phyloP scores from a whole-genome alignment of 2,329 filamentous ascomycete genomes.

The Aspergillus quadrilineatus region DNA sequence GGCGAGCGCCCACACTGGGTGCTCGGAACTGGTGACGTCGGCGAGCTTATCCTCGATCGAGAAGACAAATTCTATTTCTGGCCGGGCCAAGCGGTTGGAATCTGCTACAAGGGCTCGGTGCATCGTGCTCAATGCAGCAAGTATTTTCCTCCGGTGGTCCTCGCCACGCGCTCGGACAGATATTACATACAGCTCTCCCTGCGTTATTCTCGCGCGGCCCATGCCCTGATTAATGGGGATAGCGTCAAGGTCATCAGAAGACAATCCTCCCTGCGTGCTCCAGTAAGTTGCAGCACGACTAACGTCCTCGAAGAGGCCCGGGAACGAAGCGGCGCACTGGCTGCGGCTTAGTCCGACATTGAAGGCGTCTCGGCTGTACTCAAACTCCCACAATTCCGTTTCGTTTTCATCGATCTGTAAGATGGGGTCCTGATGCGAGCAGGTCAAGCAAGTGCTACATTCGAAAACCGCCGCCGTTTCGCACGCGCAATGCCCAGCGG shows the following conservation, averaged over 20 bases:
- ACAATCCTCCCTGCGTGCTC: conserved; percentile 26
- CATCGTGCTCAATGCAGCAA: conserved; percentile 48
- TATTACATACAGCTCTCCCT: conserved; percentile 35
- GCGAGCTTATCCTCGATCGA: conserved; percentile 44
- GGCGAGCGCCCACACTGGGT: conserved; percentile 47
- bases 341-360: conserved; percentile 29
- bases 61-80: conserved; percentile 51
- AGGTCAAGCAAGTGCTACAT: conserved; percentile 37
- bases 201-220: conserved; percentile 35
- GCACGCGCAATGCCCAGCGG: conserved; percentile 41
- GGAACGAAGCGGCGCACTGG: conserved; percentile 37
- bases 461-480: conserved; percentile 40
- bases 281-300: conserved; percentile 32
- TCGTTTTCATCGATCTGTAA: background rate
- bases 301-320: conserved; percentile 39
- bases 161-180: conserved; percentile 32
- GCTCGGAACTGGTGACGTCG: conserved; percentile 35
- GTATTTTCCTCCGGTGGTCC: conserved; percentile 39
- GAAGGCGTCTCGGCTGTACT: conserved; percentile 33
- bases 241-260: conserved; percentile 27
- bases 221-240: conserved; percentile 34
- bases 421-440: conserved; percentile 18
- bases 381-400: conserved; percentile 28
- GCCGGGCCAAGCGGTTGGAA: conserved; percentile 32
- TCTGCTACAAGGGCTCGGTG: conserved; percentile 49